These are phyloP conservation scores for Aureobasidium sp. DNA, from an alignment of 2,329 filamentous ascomycete species.

Conservation along the genomic window DNA sequence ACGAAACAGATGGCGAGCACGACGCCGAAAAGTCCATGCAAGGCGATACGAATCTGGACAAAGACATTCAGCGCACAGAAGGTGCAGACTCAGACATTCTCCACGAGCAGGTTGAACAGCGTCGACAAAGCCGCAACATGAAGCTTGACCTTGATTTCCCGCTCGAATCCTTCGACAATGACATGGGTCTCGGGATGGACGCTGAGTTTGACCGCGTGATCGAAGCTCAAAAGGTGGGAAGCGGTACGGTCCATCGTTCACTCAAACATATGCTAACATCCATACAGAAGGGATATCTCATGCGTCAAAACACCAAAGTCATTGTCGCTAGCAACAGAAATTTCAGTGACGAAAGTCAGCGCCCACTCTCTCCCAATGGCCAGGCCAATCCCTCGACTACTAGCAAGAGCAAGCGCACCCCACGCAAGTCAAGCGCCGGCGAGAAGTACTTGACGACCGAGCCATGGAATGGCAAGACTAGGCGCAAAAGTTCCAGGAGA, in stretches of 20 bases:
- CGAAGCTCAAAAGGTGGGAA: slow-evolving; percentile 88
- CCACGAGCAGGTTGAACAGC: neutral
- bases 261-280: neutral
- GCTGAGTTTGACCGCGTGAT: slow-evolving; percentile 93
- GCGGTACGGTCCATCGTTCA: slow-evolving; percentile 21
- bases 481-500: slow-evolving; percentile 58
- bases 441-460: slow-evolving; percentile 90
- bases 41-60: slow-evolving; percentile 20
- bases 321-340: slow-evolving; percentile 74
- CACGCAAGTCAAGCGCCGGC: slow-evolving; percentile 66
- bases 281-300: slow-evolving; percentile 92
- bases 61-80: slow-evolving; percentile 15
- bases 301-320: slow-evolving; percentile 97
- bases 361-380: slow-evolving; percentile 33
- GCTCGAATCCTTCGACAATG: slow-evolving; percentile 60
- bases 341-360: slow-evolving; percentile 44
- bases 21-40: slow-evolving; percentile 16
- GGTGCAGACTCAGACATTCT: neutral
- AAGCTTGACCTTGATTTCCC: slow-evolving; percentile 61
- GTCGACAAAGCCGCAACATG: slow-evolving; percentile 20
- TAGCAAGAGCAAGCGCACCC: slow-evolving; percentile 51
- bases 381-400: slow-evolving; percentile 23
- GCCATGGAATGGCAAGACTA: slow-evolving; percentile 81
- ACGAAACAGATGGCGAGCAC: neutral
- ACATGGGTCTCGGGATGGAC: slow-evolving; percentile 76